These are phyloP conservation scores for Camillea tinctor DNA, from an alignment of 2,329 filamentous ascomycete species.

Conservation along the genomic window DNA sequence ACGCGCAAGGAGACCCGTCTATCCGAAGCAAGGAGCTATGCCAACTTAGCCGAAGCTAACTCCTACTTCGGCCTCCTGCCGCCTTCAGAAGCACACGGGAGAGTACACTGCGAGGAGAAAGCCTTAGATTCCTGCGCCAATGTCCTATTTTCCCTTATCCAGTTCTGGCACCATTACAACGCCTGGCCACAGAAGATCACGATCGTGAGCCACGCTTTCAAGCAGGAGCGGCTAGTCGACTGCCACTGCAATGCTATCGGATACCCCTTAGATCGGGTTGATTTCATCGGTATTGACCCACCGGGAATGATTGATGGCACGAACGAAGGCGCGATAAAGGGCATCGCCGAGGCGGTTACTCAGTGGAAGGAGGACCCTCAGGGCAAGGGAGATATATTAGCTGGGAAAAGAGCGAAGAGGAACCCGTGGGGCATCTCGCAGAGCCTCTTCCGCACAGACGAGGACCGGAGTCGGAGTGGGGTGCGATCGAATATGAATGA, in stretches of 20 bases:
- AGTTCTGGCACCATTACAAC: slow-evolving; percentile 52
- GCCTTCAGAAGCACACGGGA: slow-evolving; percentile 14
- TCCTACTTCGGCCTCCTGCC: slow-evolving; percentile 43
- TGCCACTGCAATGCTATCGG: slow-evolving; percentile 64
- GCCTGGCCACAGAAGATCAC: slow-evolving; percentile 59
- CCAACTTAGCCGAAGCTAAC: slow-evolving; percentile 49
- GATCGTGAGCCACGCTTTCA: slow-evolving; percentile 70
- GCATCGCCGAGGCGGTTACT: slow-evolving; percentile 41
- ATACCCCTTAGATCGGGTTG: slow-evolving; percentile 45
- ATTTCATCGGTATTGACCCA: slow-evolving; percentile 65
- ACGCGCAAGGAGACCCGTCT: slow-evolving; percentile 57
- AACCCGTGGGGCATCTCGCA: slow-evolving; percentile 51
- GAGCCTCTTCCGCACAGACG: slow-evolving; percentile 40
- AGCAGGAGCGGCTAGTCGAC: slow-evolving; percentile 59
- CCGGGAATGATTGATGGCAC: slow-evolving; percentile 40
- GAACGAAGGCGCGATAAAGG: slow-evolving; percentile 42
- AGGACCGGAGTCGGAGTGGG: slow-evolving; percentile 36
- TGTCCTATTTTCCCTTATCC: slow-evolving; percentile 68
- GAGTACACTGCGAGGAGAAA: slow-evolving; percentile 62
- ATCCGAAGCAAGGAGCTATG: slow-evolving; percentile 65
- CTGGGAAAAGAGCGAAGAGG: slow-evolving; percentile 46
- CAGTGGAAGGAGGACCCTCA: slow-evolving; percentile 55
- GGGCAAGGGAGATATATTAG: slow-evolving; percentile 44
- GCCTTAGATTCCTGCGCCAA: slow-evolving; percentile 88
- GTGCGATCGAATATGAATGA: slow-evolving; percentile 35